phyloP scores from a whole-genome alignment of 495 filamentous ascomycete genomes.

The Aspergillus panamensis region DNA sequence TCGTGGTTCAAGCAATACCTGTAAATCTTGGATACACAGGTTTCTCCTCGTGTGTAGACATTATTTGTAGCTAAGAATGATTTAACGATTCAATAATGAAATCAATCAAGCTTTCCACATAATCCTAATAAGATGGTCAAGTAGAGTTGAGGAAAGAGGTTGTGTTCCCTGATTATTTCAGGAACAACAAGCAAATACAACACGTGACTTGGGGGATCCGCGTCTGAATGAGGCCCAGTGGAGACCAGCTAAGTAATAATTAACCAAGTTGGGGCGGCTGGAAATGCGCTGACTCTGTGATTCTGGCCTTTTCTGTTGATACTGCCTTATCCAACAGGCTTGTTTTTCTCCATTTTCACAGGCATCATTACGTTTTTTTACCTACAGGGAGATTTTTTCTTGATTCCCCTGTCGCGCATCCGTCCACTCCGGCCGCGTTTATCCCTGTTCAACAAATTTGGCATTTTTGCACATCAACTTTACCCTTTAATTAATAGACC shows the following conservation, averaged over 20 bases:
- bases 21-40: constrained; percentile 27
- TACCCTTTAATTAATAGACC: not conserved
- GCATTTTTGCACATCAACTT: not conserved
- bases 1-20: constrained; percentile 68
- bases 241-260: not conserved
- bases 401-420: not conserved
- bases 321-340: not conserved
- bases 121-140: too few species aligned
- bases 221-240: not conserved
- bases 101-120: not conserved
- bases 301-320: constrained; percentile 1
- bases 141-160: too few species aligned
- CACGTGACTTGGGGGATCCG: constrained; percentile 15
- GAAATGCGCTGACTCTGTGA: constrained; percentile 3
- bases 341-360: not conserved
- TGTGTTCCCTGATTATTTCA: not conserved
- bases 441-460: constrained; percentile 20
- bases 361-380: not conserved
- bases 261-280: not conserved
- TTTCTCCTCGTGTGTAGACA: not conserved
- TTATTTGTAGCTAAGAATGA: not conserved
- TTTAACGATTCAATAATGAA: not conserved
- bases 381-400: not conserved
- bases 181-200: not conserved
- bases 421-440: constrained; percentile 13